Percentiles rank a stretch among this genome's conserved stretches.
phyloP scores from a whole-genome alignment of 805 yeast genomes.

The Saitoella complicata region DNA sequence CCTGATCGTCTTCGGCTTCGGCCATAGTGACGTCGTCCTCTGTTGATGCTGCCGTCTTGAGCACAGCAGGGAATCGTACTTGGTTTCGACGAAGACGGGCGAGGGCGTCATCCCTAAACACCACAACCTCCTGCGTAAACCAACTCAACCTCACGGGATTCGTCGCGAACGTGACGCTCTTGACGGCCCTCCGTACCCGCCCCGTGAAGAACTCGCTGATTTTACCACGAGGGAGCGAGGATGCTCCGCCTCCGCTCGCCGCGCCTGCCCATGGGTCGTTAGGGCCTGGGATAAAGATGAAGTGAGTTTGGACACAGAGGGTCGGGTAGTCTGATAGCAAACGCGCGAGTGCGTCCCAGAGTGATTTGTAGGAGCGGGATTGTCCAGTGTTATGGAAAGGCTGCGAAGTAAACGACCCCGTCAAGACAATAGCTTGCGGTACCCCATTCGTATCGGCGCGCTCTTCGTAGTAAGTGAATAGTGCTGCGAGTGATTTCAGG shows the following conservation, averaged over 20 bases:
- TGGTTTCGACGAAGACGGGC: constrained; percentile 49
- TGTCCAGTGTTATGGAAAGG: constrained; percentile 47
- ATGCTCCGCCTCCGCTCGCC: constrained; percentile 40
- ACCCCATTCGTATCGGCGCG: constrained; percentile 21
- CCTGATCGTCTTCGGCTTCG: constrained; percentile 12
- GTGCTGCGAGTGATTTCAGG: constrained; percentile 47
- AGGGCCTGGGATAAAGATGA: constrained; percentile 72
- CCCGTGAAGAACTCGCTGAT: constrained; percentile 60
- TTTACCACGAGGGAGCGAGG: constrained; percentile 54
- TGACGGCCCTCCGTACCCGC: constrained; percentile 41
- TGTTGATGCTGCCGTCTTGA: constrained; percentile 16
- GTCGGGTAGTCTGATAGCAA: constrained; percentile 43
- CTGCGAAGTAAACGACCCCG: constrained; percentile 61
- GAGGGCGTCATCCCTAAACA: constrained; percentile 58
- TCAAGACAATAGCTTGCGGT: constrained; percentile 58
- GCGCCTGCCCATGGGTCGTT: constrained; percentile 88
- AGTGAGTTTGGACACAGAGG: constrained; percentile 35
- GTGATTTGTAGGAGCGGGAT: constrained; percentile 30
- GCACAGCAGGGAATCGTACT: no score
- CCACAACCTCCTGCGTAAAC: constrained; percentile 65
- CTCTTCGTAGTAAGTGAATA: constrained; percentile 40
- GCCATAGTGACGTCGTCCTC: background rate
- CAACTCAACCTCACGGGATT: constrained; percentile 72
- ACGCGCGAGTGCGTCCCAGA: constrained; percentile 60
- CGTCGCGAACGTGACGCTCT: constrained; percentile 41